Evolutionary conservation across 306 rosid species (phyloP).

Genomic region (Alnus rubra): DNA sequence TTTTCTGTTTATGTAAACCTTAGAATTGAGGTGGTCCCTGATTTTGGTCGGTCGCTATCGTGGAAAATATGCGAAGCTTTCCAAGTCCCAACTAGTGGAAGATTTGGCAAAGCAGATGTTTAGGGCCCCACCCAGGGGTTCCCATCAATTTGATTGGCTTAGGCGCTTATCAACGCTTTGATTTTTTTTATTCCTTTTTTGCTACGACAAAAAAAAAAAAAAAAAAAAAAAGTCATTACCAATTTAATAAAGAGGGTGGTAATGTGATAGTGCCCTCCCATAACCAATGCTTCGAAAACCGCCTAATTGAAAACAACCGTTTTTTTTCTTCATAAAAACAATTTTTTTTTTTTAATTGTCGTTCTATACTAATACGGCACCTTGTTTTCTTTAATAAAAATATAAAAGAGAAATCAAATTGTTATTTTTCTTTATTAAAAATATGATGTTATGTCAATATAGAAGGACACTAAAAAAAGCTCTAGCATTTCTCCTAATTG

Average conservation of each 20-base stretch:
- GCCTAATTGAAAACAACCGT: neutral
- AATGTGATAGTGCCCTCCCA: conserved; percentile 11
- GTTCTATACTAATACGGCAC: too few relatives aligned
- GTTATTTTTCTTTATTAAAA: too few relatives aligned
- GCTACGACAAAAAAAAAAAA: neutral
- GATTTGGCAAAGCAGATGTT: conserved; percentile 55
- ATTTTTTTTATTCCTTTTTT: conserved; percentile 23
- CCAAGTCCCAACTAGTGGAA: conserved; percentile 44
- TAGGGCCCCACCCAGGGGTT: conserved; percentile 39
- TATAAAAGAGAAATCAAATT: too few relatives aligned
- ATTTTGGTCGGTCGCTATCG: conserved; percentile 45
- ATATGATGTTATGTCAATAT: too few relatives aligned
- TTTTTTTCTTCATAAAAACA: too few relatives aligned
- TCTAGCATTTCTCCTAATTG: too few relatives aligned
- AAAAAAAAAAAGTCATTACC: conserved; percentile 8
- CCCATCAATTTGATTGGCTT: conserved; percentile 38
- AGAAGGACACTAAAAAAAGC: too few relatives aligned
- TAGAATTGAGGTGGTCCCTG: conserved; percentile 47
- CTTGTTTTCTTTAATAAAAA: too few relatives aligned
- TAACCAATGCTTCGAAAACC: conserved; percentile 20
- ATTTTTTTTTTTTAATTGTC: too few relatives aligned
- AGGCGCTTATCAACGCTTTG: conserved; percentile 15
- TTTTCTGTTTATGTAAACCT: conserved; percentile 7
- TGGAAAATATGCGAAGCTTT: conserved; percentile 57
- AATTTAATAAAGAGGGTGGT: conserved; percentile 21